Evolutionary conservation across 352 stramenopile species (phyloP), one percentile per base, ranked within the genome.

Genomic region (Phytophthora hibernalis): DNA sequence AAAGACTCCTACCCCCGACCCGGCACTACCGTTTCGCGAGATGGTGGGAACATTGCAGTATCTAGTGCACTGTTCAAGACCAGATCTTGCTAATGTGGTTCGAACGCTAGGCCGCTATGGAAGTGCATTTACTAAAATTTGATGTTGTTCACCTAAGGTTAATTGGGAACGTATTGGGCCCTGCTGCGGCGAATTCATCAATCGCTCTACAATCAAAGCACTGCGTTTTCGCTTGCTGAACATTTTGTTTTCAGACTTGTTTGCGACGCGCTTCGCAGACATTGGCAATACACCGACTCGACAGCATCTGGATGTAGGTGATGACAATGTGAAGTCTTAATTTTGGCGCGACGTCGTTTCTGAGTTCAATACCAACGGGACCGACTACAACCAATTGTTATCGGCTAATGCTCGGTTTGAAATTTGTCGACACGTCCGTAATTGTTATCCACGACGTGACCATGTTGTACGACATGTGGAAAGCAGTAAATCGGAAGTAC

Each of bases 181-280:
- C 24, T 28, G 24, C 24, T 28, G 24, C 24, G 5, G 24, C 3
- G 24, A 28, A 28, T 28, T 28, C 24, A 2, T 28, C 24, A 5
- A 5, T 28, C 24, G 24, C 13, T 31, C 11, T 49, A n/a, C 35
- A 26, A 21, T 51, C 53, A 10, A 52, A 62, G 30, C 12, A 64
- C 26, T 56, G 56, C 31, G 24, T 18, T 44, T 56, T 15, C 21
- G 56, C 0, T 30, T 67, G n/a, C 5, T 67, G 21, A 67, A 60
- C 6, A 26, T 54, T 18, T 38, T 67, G 21, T 66, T 67, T 31
- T 60, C 42, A 2, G 59, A 55, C 20, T 15, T 35, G n/a, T 67
- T 60, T 42, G 59, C 59, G 16, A 15, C n/a, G 18, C 59, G 50
- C 18, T 54, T 60, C 24, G 50, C 59, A 1, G 16, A 54, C n/a